A percentile compares a stretch with the other conserved stretches of the same genome.
Conservation (phyloP, 1,139 yeast genomes). For the Zygosaccharomyces sapae region DNA sequence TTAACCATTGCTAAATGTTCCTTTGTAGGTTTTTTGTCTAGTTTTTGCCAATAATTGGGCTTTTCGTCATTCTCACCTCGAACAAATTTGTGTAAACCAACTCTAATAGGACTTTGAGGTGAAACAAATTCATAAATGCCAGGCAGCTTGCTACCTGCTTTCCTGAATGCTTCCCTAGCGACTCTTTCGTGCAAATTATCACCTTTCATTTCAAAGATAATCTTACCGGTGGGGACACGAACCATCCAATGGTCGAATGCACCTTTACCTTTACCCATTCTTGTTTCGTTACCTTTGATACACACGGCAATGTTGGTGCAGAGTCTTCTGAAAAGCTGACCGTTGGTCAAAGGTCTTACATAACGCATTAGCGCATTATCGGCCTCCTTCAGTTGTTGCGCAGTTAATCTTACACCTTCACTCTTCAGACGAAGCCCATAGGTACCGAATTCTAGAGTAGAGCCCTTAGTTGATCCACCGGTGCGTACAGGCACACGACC, state of each 20-base stretch:
- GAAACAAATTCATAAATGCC: slow-evolving; percentile 86
- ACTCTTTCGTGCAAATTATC: slow-evolving; percentile 76
- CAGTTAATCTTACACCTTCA: slow-evolving; percentile 83
- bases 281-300: slow-evolving; percentile 94
- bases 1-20: slow-evolving; percentile 49
- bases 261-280: slow-evolving; percentile 99
- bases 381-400: slow-evolving; percentile 87
- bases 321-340: slow-evolving; percentile 71
- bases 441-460: slow-evolving; percentile 71
- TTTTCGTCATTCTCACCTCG: too few relatives aligned
- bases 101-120: slow-evolving; percentile 61
- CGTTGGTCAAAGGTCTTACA: slow-evolving; percentile 55
- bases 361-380: slow-evolving; percentile 80
- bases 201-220: slow-evolving; percentile 76
- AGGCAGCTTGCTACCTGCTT: slow-evolving; percentile 89
- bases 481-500: slow-evolving; percentile 93
- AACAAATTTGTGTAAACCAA: slow-evolving; percentile 53
- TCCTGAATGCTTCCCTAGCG: slow-evolving; percentile 87
- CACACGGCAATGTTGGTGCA: slow-evolving; percentile 87
- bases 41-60: slow-evolving; percentile 52
- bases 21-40: slow-evolving; percentile 63
- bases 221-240: slow-evolving; percentile 92
- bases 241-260: slow-evolving; percentile 96
- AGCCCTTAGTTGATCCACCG: slow-evolving; percentile 92
- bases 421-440: slow-evolving; percentile 84